Percentiles rank a stretch among this genome's conserved stretches.
phyloP scores from a whole-genome alignment of 2,329 filamentous ascomycete genomes.

The Parastagonospora nodorum region DNA sequence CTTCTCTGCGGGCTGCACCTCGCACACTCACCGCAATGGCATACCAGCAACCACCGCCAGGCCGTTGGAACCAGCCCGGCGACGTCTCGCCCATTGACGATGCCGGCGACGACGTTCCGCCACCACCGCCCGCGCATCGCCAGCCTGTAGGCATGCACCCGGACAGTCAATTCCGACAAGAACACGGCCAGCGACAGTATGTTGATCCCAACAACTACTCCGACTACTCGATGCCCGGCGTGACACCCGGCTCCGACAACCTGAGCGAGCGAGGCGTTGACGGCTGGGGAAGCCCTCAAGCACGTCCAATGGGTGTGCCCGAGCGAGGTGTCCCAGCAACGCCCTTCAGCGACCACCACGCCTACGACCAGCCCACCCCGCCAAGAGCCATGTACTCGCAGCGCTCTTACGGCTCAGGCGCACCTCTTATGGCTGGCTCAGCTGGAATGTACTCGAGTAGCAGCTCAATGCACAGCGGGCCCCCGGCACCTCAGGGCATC shows the following conservation, averaged over 20 bases:
- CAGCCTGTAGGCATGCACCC: conserved; percentile 32
- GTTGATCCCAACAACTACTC: conserved; percentile 40
- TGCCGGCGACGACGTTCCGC: conserved; percentile 32
- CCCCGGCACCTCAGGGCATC: conserved; percentile 38
- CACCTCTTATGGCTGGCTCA: conserved; percentile 37
- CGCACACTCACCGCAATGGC: conserved; percentile 18
- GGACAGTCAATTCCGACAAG: conserved; percentile 21
- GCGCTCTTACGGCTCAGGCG: conserved; percentile 24
- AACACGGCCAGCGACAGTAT: conserved; percentile 29
- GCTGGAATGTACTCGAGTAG: conserved; percentile 42
- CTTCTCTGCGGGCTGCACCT: conserved; percentile 6
- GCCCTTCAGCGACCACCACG: conserved; percentile 32
- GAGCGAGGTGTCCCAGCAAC: conserved; percentile 29
- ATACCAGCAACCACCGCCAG: conserved; percentile 25
- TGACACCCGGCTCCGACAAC: conserved; percentile 69
- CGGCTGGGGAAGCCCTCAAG: conserved; percentile 20
- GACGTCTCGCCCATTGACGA: conserved; percentile 28
- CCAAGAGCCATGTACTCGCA: conserved; percentile 30
- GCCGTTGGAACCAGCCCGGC: conserved; percentile 23
- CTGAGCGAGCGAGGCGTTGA: conserved; percentile 59
- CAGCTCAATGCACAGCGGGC: conserved; percentile 57
- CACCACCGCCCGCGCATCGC: conserved; percentile 42
- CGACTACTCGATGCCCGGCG: conserved; percentile 40
- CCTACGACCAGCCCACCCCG: conserved; percentile 25
- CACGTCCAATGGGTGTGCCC: conserved; percentile 27